phyloP scores from a whole-genome alignment of 257 asterid species.

The Osmanthus fragrans region DNA sequence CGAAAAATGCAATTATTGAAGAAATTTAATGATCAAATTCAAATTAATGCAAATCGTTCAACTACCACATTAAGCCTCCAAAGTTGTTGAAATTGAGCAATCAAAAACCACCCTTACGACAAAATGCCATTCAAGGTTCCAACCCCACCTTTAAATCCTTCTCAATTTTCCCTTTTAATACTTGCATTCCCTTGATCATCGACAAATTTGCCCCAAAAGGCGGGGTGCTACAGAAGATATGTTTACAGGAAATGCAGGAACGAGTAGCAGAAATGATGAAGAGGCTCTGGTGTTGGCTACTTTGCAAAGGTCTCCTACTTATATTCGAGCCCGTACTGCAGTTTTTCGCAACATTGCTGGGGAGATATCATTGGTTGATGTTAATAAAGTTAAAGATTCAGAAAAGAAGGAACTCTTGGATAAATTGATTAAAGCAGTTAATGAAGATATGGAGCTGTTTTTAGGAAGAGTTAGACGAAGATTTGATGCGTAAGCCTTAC shows the following conservation, averaged over 20 bases:
- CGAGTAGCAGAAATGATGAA: slow-evolving; percentile 41
- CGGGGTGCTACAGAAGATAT: slow-evolving; percentile 33
- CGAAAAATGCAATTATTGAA: not conserved
- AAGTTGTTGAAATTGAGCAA: slow-evolving; percentile 53
- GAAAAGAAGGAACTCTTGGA: slow-evolving; percentile 61
- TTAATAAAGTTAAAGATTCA: slow-evolving; percentile 43
- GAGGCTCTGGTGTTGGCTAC: slow-evolving; percentile 65
- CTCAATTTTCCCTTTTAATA: not conserved
- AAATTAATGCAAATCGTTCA: slow-evolving; percentile 38
- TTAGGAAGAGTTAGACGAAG: slow-evolving; percentile 67
- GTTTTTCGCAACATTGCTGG: slow-evolving; percentile 51
- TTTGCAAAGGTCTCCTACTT: slow-evolving; percentile 68
- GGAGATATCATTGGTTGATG: slow-evolving; percentile 63
- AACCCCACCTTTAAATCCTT: slow-evolving; percentile 35
- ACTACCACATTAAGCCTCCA: slow-evolving; percentile 49
- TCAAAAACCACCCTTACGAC: slow-evolving; percentile 27
- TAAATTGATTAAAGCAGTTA: slow-evolving; percentile 47
- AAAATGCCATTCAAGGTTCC: slow-evolving; percentile 19
- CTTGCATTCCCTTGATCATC: not conserved
- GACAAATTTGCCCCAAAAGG: slow-evolving; percentile 15
- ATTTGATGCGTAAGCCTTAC: slow-evolving; percentile 71
- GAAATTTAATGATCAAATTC: not conserved
- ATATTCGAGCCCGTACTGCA: slow-evolving; percentile 58
- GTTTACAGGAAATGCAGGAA: slow-evolving; percentile 38
- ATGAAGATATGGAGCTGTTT: slow-evolving; percentile 59